These are phyloP conservation scores for Arachis hypogaea DNA, from an alignment of 306 rosid species.

Conservation along the genomic window DNA sequence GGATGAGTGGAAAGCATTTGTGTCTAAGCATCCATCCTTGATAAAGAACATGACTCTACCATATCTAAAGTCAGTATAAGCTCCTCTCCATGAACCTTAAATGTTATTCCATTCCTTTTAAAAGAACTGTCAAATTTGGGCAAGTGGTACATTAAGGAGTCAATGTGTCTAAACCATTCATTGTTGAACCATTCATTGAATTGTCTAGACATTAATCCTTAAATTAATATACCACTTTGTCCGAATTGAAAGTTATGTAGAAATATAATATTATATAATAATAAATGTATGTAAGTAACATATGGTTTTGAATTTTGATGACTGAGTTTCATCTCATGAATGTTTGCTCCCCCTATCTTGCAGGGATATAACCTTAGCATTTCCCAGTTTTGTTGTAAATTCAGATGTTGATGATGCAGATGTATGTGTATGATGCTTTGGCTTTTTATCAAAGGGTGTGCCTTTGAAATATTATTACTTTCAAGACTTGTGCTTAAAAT, in stretches of 20 bases:
- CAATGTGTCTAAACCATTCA: no score
- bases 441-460: neutral
- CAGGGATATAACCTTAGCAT: constrained; percentile 86
- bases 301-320: neutral
- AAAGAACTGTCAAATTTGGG: no score
- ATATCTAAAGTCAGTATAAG: constrained; percentile 64
- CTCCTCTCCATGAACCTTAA: constrained; percentile 21
- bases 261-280: no score
- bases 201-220: no score
- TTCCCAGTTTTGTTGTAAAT: constrained; percentile 74
- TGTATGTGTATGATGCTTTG: constrained; percentile 40
- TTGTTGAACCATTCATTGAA: no score
- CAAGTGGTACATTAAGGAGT: no score
- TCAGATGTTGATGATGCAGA: constrained; percentile 70
- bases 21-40: constrained; percentile 70
- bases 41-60: constrained; percentile 92
- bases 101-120: no score
- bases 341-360: constrained; percentile 1
- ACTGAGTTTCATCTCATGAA: constrained; percentile 17
- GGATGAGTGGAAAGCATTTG: constrained; percentile 94
- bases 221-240: no score
- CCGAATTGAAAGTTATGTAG: no score
- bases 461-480: neutral
- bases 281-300: neutral
- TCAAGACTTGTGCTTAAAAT: neutral